Conservation (phyloP, 768 basidiomycete species). For the Auricularia auricula-judae region DNA sequence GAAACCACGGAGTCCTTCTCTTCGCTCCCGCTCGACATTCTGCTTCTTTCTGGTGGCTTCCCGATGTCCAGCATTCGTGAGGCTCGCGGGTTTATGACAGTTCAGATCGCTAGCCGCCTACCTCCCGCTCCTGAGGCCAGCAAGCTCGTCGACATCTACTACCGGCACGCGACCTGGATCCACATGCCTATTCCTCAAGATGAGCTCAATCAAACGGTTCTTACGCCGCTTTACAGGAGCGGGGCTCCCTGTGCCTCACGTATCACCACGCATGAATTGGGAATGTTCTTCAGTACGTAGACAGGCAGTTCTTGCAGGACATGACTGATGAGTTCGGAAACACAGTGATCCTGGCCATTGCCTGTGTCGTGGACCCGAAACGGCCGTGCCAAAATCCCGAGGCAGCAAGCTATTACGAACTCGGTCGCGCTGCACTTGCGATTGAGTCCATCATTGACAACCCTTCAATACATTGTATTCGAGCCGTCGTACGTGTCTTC, state of each 20-base stretch:
- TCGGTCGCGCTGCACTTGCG: neutral
- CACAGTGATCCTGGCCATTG: constrained; percentile 14
- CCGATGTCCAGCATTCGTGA: too few species aligned
- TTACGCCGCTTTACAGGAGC: neutral
- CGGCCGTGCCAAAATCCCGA: neutral
- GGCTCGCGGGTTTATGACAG: neutral
- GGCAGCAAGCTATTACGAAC: neutral
- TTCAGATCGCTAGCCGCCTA: constrained; percentile 20
- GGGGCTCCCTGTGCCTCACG: neutral
- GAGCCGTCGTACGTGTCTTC: neutral
- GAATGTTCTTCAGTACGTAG: neutral
- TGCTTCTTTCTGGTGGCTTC: too few species aligned
- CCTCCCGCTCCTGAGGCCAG: constrained; percentile 49
- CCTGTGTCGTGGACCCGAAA: neutral
- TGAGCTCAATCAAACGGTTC: constrained; percentile 17
- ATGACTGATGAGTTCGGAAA: constrained; percentile 26
- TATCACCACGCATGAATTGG: neutral
- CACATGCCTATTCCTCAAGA: constrained; percentile 15
- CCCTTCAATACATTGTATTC: neutral
- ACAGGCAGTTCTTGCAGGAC: neutral
- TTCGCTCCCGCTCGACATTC: too few species aligned
- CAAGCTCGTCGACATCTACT: constrained; percentile 50
- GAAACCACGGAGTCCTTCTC: neutral
- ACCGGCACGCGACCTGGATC: constrained; percentile 62
- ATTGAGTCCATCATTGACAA: neutral